Evolutionary conservation across 1,284 basidiomycete species (phyloP).

Genomic region (Apiotrichum montevideense): DNA sequence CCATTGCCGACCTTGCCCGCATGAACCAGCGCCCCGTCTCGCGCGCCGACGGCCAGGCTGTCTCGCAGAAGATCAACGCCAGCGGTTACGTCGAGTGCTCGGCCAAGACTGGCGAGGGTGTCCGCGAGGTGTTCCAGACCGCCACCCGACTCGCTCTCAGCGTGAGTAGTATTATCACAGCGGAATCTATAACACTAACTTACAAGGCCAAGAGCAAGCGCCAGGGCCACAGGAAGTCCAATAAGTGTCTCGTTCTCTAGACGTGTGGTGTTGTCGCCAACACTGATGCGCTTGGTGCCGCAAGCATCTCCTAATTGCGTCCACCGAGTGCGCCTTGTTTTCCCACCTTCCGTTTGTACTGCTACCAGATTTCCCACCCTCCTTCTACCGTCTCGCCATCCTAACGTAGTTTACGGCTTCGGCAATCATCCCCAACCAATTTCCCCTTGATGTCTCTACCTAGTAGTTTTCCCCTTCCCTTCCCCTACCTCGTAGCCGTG

Average conservation of each 20-base stretch:
- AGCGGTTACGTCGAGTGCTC: constrained; percentile 86
- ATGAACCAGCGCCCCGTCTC: constrained; percentile 76
- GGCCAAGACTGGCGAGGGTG: constrained; percentile 81
- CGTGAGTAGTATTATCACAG: constrained; percentile 25
- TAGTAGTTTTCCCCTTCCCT: constrained; percentile 1
- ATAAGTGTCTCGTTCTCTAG: constrained; percentile 55
- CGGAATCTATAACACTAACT: background rate
- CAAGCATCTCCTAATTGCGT: no score
- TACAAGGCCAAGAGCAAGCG: constrained; percentile 11
- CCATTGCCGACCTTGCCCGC: constrained; percentile 71
- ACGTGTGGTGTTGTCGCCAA: background rate
- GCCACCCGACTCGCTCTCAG: constrained; percentile 75
- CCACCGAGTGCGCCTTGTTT: background rate
- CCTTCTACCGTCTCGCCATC: background rate
- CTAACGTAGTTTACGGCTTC: background rate
- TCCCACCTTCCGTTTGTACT: constrained; percentile 16
- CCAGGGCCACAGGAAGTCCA: constrained; percentile 18
- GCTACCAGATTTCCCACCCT: constrained; percentile 7
- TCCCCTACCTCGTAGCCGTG: background rate
- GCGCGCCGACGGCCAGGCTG: constrained; percentile 66
- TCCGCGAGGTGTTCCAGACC: constrained; percentile 85
- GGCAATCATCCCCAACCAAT: background rate
- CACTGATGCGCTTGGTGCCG: no score
- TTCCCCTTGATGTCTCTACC: constrained; percentile 4
- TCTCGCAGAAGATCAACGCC: constrained; percentile 82